These are phyloP conservation scores for Yamadazyma kanchanaburiensis DNA, from an alignment of 1,139 yeast species.

Conservation along the genomic window DNA sequence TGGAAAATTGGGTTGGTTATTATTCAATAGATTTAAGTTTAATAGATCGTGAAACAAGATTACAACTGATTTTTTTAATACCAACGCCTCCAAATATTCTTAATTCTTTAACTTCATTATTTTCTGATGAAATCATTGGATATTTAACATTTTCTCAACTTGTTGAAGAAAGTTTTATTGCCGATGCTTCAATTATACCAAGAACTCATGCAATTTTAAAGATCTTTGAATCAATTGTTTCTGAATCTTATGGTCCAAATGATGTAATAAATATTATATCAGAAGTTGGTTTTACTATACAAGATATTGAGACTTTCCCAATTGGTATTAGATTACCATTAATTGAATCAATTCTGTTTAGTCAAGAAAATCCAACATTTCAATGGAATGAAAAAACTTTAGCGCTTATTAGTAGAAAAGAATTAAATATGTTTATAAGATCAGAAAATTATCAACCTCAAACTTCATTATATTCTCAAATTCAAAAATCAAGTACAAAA, in stretches of 20 bases:
- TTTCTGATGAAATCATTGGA: conserved; percentile 41
- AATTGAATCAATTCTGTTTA: conserved; percentile 52
- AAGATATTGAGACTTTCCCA: conserved; percentile 68
- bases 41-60: conserved; percentile 23
- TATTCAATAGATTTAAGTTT: conserved; percentile 35
- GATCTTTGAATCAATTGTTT: conserved; percentile 60
- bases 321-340: conserved; percentile 67
- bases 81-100: conserved; percentile 55
- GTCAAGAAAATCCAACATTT: conserved; percentile 55
- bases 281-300: conserved; percentile 47
- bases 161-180: conserved; percentile 58
- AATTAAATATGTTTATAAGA: conserved; percentile 40
- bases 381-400: conserved; percentile 51
- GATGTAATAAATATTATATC: conserved; percentile 61
- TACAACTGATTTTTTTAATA: conserved; percentile 43
- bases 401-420: conserved; percentile 65
- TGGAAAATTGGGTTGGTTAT: conserved; percentile 58
- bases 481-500: conserved; percentile 17
- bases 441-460: conserved; percentile 16
- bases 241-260: conserved; percentile 47
- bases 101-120: conserved; percentile 52
- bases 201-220: conserved; percentile 56
- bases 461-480: conserved; percentile 14
- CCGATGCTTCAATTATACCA: conserved; percentile 64
- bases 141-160: conserved; percentile 68